Base-by-base conservation (phyloP, 2,329 filamentous ascomycete species). In the Tricladium varicosporioides region DNA sequence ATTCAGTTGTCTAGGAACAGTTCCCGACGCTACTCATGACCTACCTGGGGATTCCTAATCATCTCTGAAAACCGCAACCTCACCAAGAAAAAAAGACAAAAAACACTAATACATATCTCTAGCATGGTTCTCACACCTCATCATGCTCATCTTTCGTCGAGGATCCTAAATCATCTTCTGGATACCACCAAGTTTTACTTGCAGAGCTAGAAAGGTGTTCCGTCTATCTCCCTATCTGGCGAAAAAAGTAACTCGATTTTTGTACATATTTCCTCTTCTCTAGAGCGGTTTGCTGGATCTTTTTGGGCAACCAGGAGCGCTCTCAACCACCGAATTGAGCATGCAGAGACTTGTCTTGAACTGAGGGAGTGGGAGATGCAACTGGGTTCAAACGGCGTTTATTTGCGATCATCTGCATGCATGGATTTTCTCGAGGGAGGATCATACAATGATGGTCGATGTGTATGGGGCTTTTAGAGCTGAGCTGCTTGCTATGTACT, bases 1-100 rank as follows among this genome's bases (percentile, higher is more conserved):
- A 79, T 54, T 47, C 60, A 16, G 56, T 60, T 47, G 59, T 66
- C 53, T 71, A 61, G 66, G 54, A 15, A 11, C 47, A 10, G 31
- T 9, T 13, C 15, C 15, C 22, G 32, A 36, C 14, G 36, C 19
- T 14, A 44, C 15, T 45, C 19, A 45, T 18, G 42, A 45, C 18
- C 22, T 27, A 27, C 22, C 22, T 27, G 22, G 7, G 22, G 40
- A 43, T 43, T 43, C 13, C 40, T 15, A 9, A 48, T 27, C 18
- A 48, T 27, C 9, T n/a, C 47, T 27, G 7, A 27, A 27, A 48
- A 27, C 33, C n/a, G n/a, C 48, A 50, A 18, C 15, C 48, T 50
- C 33, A 50, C 13, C 48, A 31, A 40, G 18, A n/a, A 50, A 40
- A 40, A 5, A 31, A 40, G 18, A n/a, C 40, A 40, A 40, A 5